Percentiles rank a stretch among this genome's conserved stretches.
phyloP scores from a whole-genome alignment of 1,284 basidiomycete species.

The Irpex lacteus region DNA sequence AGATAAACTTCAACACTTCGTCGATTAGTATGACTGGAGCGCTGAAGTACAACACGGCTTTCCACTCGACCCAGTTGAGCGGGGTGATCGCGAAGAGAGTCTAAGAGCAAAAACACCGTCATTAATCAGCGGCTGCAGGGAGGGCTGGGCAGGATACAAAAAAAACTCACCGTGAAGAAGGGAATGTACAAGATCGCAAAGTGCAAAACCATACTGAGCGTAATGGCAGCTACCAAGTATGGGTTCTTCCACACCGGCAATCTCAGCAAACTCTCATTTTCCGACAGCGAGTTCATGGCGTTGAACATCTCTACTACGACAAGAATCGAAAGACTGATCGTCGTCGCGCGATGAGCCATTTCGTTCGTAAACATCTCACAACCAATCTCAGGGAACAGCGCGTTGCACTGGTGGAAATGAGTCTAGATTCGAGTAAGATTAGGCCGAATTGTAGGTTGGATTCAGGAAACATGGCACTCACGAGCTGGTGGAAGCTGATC shows the following conservation, averaged over 20 bases:
- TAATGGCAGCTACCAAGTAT: conserved; percentile 86
- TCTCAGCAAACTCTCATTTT: conserved; percentile 90
- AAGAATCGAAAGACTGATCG: conserved; percentile 92
- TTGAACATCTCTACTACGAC: conserved; percentile 99
- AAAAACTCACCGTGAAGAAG: conserved; percentile 78
- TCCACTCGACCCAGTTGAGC: conserved; percentile 92
- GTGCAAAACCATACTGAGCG: conserved; percentile 89
- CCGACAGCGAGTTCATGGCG: conserved; percentile 98
- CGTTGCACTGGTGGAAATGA: conserved; percentile 89
- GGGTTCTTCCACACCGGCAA: conserved; percentile 93
- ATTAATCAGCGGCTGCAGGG: background rate
- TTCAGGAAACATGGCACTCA: conserved; percentile 39
- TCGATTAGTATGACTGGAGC: conserved; percentile 90
- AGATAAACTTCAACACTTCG: conserved; percentile 86
- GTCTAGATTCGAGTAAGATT: conserved; percentile 49
- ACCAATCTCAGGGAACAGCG: conserved; percentile 83
- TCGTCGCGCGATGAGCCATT: conserved; percentile 86
- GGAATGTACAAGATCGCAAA: conserved; percentile 95
- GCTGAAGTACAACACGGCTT: conserved; percentile 88
- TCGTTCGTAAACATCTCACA: conserved; percentile 92
- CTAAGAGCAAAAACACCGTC: conserved; percentile 32
- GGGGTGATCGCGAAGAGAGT: conserved; percentile 90
- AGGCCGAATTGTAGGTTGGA: too few relatives aligned
- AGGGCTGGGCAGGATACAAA: background rate
- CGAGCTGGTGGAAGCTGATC: conserved; percentile 90